Base-by-base conservation (phyloP, 2,329 filamentous ascomycete species). In the Chrysosporium queenslandicum region DNA sequence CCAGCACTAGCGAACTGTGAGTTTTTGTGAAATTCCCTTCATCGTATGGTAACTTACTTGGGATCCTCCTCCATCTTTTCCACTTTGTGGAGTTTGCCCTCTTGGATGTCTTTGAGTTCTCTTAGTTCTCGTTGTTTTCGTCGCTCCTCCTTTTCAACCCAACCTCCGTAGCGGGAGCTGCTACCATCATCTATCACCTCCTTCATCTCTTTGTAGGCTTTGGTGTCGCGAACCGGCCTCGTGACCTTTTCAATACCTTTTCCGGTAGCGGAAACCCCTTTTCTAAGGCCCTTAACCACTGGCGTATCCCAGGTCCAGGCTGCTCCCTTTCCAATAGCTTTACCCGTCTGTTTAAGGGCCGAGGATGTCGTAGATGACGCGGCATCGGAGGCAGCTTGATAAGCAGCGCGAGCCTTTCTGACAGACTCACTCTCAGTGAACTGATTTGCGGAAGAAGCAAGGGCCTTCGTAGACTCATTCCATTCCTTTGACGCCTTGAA, bases 401-500 rank as follows among this genome's bases (percentile, higher is more conserved):
- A 96, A 6, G 88, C 91, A 59, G 88, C 83, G 59, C 86, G 82
- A 27, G 91, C 92, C 61, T 82, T 82, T 64, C 88, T 85, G 14
- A 98, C 87, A 16, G 85, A 86, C 65, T 96, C 90, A 64, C 89
- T 96, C 72, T 97, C 91, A 29, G 84, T 84, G 65, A 98, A 92
- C 63, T 96, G 83, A 65, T 95, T 85, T 16, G 91, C 88, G 4
- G 86, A 87, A 46, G 87, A 87, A 16, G 87, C 86, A 39, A 98
- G 79, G 59, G 92, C 87, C 74, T 98, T 97, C 39, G 91, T 98
- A 40, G 88, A 94, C 66, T 98, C 92, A 65, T 98, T 95, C 92
- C 92, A 98, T 69, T 98, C 92, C 67, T 97, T 95, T 14, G 90
- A 97, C 49, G 88, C 86, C 70, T 96, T 89, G 73, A 98, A 94